A percentile compares a stretch with the other conserved stretches of the same genome.
Evolutionary conservation across 768 basidiomycete species (phyloP).

Genomic region (Suillus subaureus): DNA sequence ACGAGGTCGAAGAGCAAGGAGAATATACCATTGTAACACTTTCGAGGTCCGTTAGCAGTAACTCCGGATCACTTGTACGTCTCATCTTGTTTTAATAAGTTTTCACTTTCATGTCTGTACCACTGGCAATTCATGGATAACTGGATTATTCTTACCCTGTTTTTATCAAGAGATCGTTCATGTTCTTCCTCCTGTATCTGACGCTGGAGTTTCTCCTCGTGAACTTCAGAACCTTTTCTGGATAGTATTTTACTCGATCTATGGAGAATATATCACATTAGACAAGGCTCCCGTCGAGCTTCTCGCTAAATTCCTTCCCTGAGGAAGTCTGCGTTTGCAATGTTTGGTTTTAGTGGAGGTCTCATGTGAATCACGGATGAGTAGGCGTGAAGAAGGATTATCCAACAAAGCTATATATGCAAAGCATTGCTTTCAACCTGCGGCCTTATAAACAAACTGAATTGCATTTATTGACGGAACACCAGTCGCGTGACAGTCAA

Average conservation of each 20-base stretch:
- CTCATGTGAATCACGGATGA: not conserved
- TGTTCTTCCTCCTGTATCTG: not conserved
- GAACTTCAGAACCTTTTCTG: not conserved
- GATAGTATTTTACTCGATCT: not conserved
- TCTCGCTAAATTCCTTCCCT: not conserved
- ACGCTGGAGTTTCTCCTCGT: not conserved
- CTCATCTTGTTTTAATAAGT: not conserved
- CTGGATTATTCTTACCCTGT: not conserved
- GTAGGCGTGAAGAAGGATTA: not conserved
- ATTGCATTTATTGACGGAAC: not conserved
- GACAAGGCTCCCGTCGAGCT: not conserved
- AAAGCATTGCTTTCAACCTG: not conserved
- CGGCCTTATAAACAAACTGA: not conserved
- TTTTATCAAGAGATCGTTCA: not conserved
- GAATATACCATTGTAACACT: conserved; percentile 19
- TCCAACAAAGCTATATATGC: not conserved
- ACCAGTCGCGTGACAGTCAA: not conserved
- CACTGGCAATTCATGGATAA: not conserved
- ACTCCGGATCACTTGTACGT: not conserved
- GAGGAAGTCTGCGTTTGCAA: not conserved
- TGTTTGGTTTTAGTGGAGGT: not conserved
- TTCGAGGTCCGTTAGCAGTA: not conserved
- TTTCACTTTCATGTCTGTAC: not conserved
- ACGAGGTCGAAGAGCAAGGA: conserved; percentile 38
- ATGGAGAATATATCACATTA: not conserved